Evolutionary conservation across 2,329 filamentous ascomycete species (phyloP).

Genomic region (Penicillium sp.): DNA sequence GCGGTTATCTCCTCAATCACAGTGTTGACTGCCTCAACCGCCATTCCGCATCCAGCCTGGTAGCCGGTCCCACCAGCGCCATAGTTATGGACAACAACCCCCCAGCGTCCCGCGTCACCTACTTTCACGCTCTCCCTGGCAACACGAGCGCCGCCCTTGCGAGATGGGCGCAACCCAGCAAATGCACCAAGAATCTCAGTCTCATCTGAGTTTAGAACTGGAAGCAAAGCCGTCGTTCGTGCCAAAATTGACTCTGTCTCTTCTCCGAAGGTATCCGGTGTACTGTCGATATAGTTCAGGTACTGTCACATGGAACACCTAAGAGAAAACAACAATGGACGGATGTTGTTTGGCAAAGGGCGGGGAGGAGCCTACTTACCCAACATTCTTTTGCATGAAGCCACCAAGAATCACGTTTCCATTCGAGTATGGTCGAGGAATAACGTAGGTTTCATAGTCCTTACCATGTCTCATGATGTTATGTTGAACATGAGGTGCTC

Average conservation of each 20-base stretch:
- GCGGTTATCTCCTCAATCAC: background rate
- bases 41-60: conserved; percentile 34
- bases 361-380: conserved; percentile 9
- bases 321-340: background rate
- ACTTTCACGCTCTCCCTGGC: conserved; percentile 4
- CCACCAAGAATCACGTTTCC: conserved; percentile 40
- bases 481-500: conserved; percentile 30
- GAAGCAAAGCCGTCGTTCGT: conserved; percentile 32
- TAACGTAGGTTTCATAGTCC: conserved; percentile 43
- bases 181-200: conserved; percentile 35
- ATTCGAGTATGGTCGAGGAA: conserved; percentile 37
- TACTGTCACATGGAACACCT: background rate
- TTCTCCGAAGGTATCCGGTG: conserved; percentile 31
- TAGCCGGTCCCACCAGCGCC: conserved; percentile 48
- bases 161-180: conserved; percentile 17
- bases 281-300: conserved; percentile 24
- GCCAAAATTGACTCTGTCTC: conserved; percentile 40
- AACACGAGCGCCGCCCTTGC: conserved; percentile 17
- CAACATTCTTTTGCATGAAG: conserved; percentile 26
- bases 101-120: background rate
- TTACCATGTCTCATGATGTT: conserved; percentile 42
- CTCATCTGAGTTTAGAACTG: conserved; percentile 23
- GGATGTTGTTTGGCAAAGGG: background rate
- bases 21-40: conserved; percentile 10
- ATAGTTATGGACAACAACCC: conserved; percentile 26